Evolutionary conservation across 2,329 filamentous ascomycete genomes (phyloP), one percentile per base, ranked within the genome.

Genomic region (Xylariaceae sp.): DNA sequence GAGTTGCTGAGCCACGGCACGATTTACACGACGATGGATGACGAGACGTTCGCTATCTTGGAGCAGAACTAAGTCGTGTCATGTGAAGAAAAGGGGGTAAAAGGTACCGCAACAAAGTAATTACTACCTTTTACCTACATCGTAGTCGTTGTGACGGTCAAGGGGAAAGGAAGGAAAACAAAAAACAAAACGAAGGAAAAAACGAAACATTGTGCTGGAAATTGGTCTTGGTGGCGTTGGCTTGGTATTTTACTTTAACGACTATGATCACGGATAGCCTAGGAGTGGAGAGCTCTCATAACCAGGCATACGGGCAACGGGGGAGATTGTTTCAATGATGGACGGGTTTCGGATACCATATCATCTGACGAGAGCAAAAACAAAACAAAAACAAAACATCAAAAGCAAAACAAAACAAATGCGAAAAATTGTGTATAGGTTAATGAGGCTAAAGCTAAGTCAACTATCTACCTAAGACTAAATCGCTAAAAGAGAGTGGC

Each of bases 21-120:
- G 67, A 90, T 96, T 65, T 99, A 91, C 76, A 90, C 91, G 34
- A 99, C 95, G 8, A 82, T 96, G 5, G 92, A 97, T 75, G 93
- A 97, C 69, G 83, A 90, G 74, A 97, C 93, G 0, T 97, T 90
- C 88, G 90, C 91, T 49, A 79, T 96, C 64, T 78, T 97, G 61
- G 90, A 95, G 60, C 84, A 61, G 10, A 67, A 69, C 39, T 67
- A 53, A 30, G 23, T 30, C 23, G 5, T 30, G 60, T 49, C n/a
- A 47, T 51, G 45, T 35, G 11, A 23, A 18, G 23, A 30, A 30
- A 30, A 5, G 23, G 8, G 23, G 18, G 23, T 15, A 17, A 44
- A 9, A 13, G 34, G 37, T 30, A 15, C 48, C 9, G 4, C 37
- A 41, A 49, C 18, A 7, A 51, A 55, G 13, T 11, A 30, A 44